Evolutionary conservation across 495 filamentous ascomycete species (phyloP).

Genomic region (Talaromyces adpressus): DNA sequence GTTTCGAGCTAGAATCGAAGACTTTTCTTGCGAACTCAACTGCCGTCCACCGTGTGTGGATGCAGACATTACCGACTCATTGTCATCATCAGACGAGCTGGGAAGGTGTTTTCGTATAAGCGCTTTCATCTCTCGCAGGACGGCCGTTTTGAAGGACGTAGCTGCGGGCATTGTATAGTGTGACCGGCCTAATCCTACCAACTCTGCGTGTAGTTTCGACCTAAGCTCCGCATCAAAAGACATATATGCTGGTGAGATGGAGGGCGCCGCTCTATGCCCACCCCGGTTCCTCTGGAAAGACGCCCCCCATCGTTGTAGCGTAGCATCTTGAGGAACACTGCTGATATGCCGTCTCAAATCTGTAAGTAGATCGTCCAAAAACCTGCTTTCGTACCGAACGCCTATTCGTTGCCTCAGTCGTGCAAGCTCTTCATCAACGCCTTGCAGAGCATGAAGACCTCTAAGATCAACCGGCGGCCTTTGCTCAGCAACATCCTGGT

Average conservation of each 20-base stretch:
- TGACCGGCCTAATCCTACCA: constrained; percentile 73
- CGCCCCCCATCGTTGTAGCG: constrained; percentile 68
- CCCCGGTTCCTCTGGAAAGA: constrained; percentile 59
- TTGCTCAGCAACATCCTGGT: constrained; percentile 15
- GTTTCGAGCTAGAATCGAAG: constrained; percentile 82
- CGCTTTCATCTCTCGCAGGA: constrained; percentile 78
- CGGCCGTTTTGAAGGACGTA: constrained; percentile 77
- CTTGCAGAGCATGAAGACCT: constrained; percentile 70
- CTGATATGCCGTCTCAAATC: constrained; percentile 83
- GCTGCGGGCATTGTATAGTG: constrained; percentile 73
- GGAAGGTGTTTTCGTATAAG: constrained; percentile 82
- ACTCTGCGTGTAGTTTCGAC: constrained; percentile 53
- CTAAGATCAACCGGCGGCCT: constrained; percentile 59
- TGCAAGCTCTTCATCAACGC: constrained; percentile 67
- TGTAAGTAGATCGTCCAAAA: constrained; percentile 67
- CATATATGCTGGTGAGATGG: constrained; percentile 68
- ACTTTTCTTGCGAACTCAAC: constrained; percentile 79
- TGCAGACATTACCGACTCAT: constrained; percentile 79
- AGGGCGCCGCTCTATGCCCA: constrained; percentile 55
- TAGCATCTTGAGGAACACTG: constrained; percentile 60
- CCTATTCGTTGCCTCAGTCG: constrained; percentile 74
- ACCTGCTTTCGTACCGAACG: constrained; percentile 74
- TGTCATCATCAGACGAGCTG: constrained; percentile 88
- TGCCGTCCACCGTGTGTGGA: constrained; percentile 71
- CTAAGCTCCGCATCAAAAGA: constrained; percentile 61